Evolutionary conservation across 1,139 yeast species (phyloP).

Genomic region (Zygotorulaspora mrakii): DNA sequence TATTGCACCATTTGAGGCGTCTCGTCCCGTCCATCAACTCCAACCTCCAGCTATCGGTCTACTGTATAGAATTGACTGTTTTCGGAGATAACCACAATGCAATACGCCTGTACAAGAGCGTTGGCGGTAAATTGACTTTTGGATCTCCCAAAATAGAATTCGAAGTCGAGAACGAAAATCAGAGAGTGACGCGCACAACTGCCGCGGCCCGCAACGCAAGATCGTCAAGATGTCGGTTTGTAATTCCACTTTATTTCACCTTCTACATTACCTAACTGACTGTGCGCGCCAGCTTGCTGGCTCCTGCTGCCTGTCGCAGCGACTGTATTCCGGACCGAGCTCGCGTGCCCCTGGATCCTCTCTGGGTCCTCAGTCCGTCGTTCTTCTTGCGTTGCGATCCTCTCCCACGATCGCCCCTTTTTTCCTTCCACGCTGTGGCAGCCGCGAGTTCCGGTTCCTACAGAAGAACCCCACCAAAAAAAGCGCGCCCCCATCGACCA

Average conservation of each 20-base stretch:
- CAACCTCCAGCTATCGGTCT: conserved; percentile 8
- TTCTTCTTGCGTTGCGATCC: too few relatives aligned
- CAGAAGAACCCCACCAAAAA: neutral
- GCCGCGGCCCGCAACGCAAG: neutral
- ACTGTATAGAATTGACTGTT: conserved; percentile 32
- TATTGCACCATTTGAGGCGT: conserved; percentile 13
- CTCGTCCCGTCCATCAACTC: conserved; percentile 4
- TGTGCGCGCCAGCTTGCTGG: too few relatives aligned
- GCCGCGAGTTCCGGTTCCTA: neutral
- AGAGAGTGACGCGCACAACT: neutral
- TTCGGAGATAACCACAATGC: conserved; percentile 30
- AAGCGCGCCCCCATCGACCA: too few relatives aligned
- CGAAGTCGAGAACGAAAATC: neutral
- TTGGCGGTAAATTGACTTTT: conserved; percentile 23
- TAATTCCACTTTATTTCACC: conserved; percentile 15
- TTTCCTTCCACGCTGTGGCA: neutral
- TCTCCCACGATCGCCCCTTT: neutral
- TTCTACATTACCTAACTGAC: conserved; percentile 4
- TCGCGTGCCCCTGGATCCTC: too few relatives aligned
- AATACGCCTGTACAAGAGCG: conserved; percentile 21
- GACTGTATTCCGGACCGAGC: too few relatives aligned
- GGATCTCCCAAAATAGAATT: conserved; percentile 24
- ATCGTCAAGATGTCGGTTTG: conserved; percentile 1
- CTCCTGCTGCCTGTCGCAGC: too few relatives aligned
- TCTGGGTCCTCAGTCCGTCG: too few relatives aligned